A percentile compares a stretch with the other conserved stretches of the same genome.
These are phyloP conservation scores for Starmera stellimalicola DNA, from an alignment of 1,139 yeast species.

Conservation along the genomic window DNA sequence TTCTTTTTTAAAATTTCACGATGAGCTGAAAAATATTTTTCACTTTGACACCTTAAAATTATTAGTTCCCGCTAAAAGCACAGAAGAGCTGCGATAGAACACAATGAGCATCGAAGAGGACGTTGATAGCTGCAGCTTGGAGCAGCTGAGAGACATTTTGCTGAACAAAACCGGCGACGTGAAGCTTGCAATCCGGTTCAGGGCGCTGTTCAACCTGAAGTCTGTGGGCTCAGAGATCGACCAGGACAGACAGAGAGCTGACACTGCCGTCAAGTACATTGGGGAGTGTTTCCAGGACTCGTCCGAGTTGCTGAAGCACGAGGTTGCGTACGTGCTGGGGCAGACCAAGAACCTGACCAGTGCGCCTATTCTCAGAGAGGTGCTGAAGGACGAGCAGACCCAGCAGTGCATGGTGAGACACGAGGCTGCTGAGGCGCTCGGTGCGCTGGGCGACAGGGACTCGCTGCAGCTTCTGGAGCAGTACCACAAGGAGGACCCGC, in stretches of 20 bases:
- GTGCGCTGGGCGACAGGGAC: conserved; percentile 81
- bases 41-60: no score
- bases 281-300: conserved; percentile 72
- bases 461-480: conserved; percentile 62
- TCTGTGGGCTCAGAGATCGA: conserved; percentile 61
- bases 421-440: conserved; percentile 98
- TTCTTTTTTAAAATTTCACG: no score
- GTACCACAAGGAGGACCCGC: conserved; percentile 63
- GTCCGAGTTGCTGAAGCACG: conserved; percentile 93
- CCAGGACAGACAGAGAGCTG: conserved; percentile 38
- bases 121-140: conserved; percentile 41
- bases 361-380: conserved; percentile 66
- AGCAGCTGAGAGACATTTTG: conserved; percentile 62
- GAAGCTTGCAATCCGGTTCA: conserved; percentile 75
- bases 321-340: conserved; percentile 96
- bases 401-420: conserved; percentile 98
- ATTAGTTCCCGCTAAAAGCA: no score
- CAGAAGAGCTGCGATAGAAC: background rate
- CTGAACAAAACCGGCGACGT: conserved; percentile 55
- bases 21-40: no score
- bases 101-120: conserved; percentile 12
- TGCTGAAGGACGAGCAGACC: conserved; percentile 44
- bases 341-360: conserved; percentile 82
- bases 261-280: conserved; percentile 72
- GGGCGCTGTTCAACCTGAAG: conserved; percentile 89